These are phyloP conservation scores for Cercospora nicotianae DNA, from an alignment of 2,329 filamentous ascomycete species.

Conservation along the genomic window DNA sequence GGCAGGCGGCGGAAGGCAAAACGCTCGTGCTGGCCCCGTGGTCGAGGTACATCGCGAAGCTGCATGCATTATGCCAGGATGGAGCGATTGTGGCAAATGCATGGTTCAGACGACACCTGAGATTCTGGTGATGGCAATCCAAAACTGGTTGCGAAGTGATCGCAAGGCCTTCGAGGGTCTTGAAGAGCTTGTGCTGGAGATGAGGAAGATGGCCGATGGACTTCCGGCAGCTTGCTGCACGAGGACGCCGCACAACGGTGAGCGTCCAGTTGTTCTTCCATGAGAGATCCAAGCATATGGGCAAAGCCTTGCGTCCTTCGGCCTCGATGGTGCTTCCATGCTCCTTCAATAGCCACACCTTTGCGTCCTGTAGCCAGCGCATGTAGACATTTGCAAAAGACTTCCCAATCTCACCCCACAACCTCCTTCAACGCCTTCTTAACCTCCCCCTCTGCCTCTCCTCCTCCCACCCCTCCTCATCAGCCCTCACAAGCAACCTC, in stretches of 20 bases:
- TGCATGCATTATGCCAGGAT: slow-evolving; percentile 19
- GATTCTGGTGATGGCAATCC: background rate
- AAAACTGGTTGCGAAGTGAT: background rate
- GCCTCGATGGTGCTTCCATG: background rate
- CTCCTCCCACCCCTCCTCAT: slow-evolving; percentile 63
- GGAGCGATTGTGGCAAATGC: slow-evolving; percentile 13
- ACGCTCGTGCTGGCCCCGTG: background rate
- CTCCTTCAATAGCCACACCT: background rate
- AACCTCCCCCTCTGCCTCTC: slow-evolving; percentile 71
- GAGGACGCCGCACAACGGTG: background rate
- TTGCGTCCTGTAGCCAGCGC: background rate
- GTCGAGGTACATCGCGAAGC: slow-evolving; percentile 15
- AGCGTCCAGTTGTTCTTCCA: background rate
- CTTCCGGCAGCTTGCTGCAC: background rate
- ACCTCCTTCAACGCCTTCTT: slow-evolving; percentile 64
- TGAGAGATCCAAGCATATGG: background rate
- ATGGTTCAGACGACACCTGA: background rate
- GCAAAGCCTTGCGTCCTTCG: background rate
- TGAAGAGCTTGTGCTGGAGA: background rate
- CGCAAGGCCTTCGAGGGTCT: background rate
- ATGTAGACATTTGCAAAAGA: background rate
- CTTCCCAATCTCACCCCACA: slow-evolving; percentile 18
- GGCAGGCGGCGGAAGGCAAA: background rate
- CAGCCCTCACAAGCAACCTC: slow-evolving; percentile 73
- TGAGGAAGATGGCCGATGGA: background rate